Conservation (phyloP, 805 yeast genomes). For the Schwanniomyces sp. region DNA sequence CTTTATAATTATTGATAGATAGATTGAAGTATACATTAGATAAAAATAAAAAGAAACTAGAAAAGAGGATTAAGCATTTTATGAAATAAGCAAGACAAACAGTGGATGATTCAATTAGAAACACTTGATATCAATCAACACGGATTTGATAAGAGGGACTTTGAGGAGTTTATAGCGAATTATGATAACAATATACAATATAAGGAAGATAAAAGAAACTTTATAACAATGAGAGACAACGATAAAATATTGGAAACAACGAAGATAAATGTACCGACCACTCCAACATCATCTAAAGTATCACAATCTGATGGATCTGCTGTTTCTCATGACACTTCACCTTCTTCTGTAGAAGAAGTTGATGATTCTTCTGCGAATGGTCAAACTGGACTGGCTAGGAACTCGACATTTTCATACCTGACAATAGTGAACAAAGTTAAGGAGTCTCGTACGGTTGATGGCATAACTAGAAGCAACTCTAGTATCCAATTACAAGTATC, state of each 20-base stretch:
- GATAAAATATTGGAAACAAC: background rate
- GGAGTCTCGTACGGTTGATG: background rate
- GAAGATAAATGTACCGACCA: slow-evolving; percentile 15
- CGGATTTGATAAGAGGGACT: background rate
- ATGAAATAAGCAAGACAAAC: background rate
- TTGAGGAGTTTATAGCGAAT: background rate
- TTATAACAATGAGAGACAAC: background rate
- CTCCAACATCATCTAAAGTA: slow-evolving; percentile 25
- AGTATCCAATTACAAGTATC: background rate
- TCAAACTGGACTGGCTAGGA: background rate
- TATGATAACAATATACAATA: background rate
- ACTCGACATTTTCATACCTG: background rate
- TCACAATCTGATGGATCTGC: slow-evolving; percentile 23
- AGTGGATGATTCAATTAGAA: background rate
- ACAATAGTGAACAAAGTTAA: background rate
- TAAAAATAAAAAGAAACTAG: background rate
- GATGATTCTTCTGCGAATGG: background rate
- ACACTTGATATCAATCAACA: background rate
- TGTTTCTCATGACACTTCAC: slow-evolving; percentile 24
- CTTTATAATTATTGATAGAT: background rate
- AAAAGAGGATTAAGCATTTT: background rate
- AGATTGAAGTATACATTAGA: background rate
- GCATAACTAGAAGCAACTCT: background rate
- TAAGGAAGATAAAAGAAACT: background rate
- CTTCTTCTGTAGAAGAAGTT: slow-evolving; percentile 16